phyloP scores from a whole-genome alignment of 352 stramenopile species.

The Saprolegnia diclina region DNA sequence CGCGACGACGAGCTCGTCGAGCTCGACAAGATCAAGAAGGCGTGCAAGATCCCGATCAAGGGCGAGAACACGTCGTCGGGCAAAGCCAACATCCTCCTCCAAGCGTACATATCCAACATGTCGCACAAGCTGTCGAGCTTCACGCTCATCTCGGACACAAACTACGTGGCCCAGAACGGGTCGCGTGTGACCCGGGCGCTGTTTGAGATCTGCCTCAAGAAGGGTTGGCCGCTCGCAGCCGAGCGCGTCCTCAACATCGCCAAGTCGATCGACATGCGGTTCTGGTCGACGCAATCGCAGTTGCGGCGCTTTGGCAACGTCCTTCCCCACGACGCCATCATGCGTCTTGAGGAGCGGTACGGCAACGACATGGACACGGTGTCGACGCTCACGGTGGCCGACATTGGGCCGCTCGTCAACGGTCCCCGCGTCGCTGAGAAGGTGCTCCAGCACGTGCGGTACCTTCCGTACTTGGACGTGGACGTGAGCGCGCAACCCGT shows the following conservation, averaged over 20 bases:
- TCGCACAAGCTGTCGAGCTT: constrained; percentile 88
- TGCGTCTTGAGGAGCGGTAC: constrained; percentile 74
- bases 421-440: constrained; percentile 38
- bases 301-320: constrained; percentile 91
- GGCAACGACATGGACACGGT: constrained; percentile 29
- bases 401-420: constrained; percentile 37
- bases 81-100: constrained; percentile 97
- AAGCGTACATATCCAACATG: constrained; percentile 84
- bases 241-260: constrained; percentile 94
- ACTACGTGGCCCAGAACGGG: constrained; percentile 99
- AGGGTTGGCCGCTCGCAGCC: constrained; percentile 76
- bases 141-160: constrained; percentile 98
- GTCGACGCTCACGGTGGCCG: constrained; percentile 33
- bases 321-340: constrained; percentile 81
- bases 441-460: constrained; percentile 41
- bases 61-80: constrained; percentile 88
- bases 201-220: constrained; percentile 98
- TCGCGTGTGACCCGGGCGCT: constrained; percentile 95
- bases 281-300: constrained; percentile 96
- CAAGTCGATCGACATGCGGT: constrained; percentile 95
- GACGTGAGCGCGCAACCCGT: constrained; percentile 89
- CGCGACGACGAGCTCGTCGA: constrained; percentile 94
- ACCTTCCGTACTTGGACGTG: constrained; percentile 49
- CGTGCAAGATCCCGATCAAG: constrained; percentile 86
- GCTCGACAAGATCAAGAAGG: constrained; percentile 86